Evolutionary conservation across 2,329 filamentous ascomycete species (phyloP), one percentile per base, ranked within the genome.

Genomic region (Phialophora expanda): DNA sequence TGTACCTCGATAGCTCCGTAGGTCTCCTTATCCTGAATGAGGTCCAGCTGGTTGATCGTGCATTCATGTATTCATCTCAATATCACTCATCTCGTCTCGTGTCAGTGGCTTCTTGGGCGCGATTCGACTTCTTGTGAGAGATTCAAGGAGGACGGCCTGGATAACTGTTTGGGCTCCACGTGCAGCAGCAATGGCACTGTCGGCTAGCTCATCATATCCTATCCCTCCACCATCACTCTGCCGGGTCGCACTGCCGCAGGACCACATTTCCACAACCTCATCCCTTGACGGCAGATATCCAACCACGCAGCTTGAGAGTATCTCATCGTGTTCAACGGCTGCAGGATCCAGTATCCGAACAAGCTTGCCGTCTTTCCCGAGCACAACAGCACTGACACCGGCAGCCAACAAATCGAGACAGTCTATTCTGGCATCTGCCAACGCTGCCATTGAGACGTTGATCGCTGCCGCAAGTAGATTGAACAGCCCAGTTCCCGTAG

Each of bases 361-460:
- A 22, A 80, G 74, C 6, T 73, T 76, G 30, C 75, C 73, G 64
- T 76, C 76, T n/a, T 66, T 54, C 75, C 74, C 65, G 74, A 78
- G 70, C 14, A 95, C 88, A 56, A 96, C 78, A 3, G 92, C 94
- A 32, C 94, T 93, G 48, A 98, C 92, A 30, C 95, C 95, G 9
- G 93, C 95, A 32, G 90, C 87, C 20, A 97, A 89, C 34, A 94
- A 86, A 79, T 97, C 95, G 56, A 98, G 89, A 75, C 93, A 97
- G 76, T 99, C 95, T 67, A 99, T 97, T 8, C 93, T 93, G 0
- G 95, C 95, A 80, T 99, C 95, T 2, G 90, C 91, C 74, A 99
- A 88, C 14, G 95, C 95, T 9, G 94, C 94, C 62, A 93, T 93
- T 9, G 94, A 92, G 62, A 96, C 94, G 0, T 93, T 98, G 72